Evolutionary conservation across 2,329 filamentous ascomycete genomes (phyloP).

Genomic region (Neonectria neomacrospora): DNA sequence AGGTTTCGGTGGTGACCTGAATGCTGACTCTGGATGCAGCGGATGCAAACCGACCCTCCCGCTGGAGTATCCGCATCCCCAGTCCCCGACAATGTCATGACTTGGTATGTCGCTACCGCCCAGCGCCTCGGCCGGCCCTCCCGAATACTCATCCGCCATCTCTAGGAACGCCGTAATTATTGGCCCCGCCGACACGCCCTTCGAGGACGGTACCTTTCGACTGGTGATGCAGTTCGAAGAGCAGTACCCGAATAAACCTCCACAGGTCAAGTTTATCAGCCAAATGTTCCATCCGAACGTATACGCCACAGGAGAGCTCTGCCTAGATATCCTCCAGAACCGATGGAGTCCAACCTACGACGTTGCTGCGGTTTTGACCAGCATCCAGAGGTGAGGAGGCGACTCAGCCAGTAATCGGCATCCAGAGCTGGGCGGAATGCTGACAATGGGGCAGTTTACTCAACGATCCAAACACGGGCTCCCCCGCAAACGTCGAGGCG

Average conservation of each 20-base stretch:
- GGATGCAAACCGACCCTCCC: slow-evolving; percentile 99
- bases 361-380: slow-evolving; percentile 95
- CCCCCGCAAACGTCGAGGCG: slow-evolving; percentile 96
- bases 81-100: slow-evolving; percentile 97
- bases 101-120: slow-evolving; percentile 71
- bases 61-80: slow-evolving; percentile 96
- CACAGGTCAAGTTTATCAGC: slow-evolving; percentile 97
- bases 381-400: slow-evolving; percentile 84
- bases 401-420: background rate
- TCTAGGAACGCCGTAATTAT: slow-evolving; percentile 98
- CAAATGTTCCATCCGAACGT: slow-evolving; percentile 99
- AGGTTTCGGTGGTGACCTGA: background rate
- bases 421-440: slow-evolving; percentile 19
- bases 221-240: slow-evolving; percentile 99
- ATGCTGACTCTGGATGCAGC: slow-evolving; percentile 61
- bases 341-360: slow-evolving; percentile 99
- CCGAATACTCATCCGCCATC: slow-evolving; percentile 34
- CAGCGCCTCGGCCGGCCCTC: background rate
- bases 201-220: slow-evolving; percentile 97
- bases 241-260: slow-evolving; percentile 98
- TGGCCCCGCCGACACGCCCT: slow-evolving; percentile 94
- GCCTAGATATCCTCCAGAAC: slow-evolving; percentile 96
- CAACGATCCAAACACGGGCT: slow-evolving; percentile 98
- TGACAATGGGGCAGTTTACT: slow-evolving; percentile 73
- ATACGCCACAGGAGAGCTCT: slow-evolving; percentile 95